Evolutionary conservation across 176 grass and related monocot genomes (phyloP), one percentile per base, ranked within the genome.

Genomic region (Hyparrhenia diplandra): DNA sequence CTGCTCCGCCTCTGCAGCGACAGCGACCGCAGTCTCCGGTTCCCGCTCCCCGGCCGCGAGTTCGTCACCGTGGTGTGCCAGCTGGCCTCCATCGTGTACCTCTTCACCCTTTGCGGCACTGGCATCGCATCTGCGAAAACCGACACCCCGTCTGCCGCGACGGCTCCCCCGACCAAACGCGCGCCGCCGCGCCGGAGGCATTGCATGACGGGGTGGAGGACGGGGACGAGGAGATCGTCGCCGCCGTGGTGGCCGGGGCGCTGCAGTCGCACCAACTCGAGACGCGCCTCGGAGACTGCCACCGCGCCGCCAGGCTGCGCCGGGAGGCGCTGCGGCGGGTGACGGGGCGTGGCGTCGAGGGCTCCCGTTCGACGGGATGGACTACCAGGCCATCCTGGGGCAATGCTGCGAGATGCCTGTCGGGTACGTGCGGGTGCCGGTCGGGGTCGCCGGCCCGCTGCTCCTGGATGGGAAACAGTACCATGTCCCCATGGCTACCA

Each of bases 401-500:
- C 87, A 89, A 86, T 92, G 92, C 84, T 94, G 87, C 76, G 89
- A 90, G 87, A 79, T 94, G 87, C 87, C 92, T 18, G 46, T 94
- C 51, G 89, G 89, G 29, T 94, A 85, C 79, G 89, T 94, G 60
- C 89, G 85, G 73, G 17, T 94, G 13, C 89, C 87, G 0, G 89
- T 94, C 6, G 92, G 92, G 34, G 83, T 92, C 70, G 92, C 87
- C 14, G 92, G 89, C 34, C 92, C 89, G 30, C 82, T 94, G 74
- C 41, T 89, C 76, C 81, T 94, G 6, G 92, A 94, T 2, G 87
- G 89, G 10, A 21, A 66, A 31, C 43, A 87, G 55, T 92, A 83
- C 78, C 78, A 94, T 35, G 69, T 92, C 6, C 89, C 92, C 73
- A 80, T 94, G 89, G 92, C 92, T 20, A 94, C 87, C 36, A 94